Base-by-base conservation (phyloP, 2,329 filamentous ascomycete genomes). In the Aspergillus clavatus region DNA sequence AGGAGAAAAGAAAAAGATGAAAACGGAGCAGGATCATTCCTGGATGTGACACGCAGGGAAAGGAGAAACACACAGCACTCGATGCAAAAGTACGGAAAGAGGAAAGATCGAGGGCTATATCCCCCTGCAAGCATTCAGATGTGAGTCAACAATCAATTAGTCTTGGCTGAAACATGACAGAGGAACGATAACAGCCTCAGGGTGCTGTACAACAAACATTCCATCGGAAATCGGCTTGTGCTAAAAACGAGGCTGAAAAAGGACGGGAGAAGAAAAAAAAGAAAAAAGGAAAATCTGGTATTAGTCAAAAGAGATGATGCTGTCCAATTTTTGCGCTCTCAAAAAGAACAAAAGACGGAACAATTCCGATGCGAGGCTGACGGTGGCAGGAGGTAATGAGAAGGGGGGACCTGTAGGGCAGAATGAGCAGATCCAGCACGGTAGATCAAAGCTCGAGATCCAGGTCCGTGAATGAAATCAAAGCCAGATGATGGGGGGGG, bases 271-370 rank as follows among this genome's bases (percentile, higher is more conserved):
- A 33, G 46, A 7, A 31, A 12, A 40, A 51, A 19, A 36, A 41
- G 42, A 45, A 26, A 46, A 23, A 31, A 45, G 41, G 16, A 47
- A 19, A 21, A 50, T 52, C 51, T 54, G 45, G 56, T 55, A 58
- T 57, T 53, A 55, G 53, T 52, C 52, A 56, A 50, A 40, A n/a
- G 47, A 61, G 55, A 54, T 60, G 57, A 54, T 59, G 52, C 57
- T 59, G 52, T 46, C 54, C 50, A 50, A 40, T 47, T 49, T 54
- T 45, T 51, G 52, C 51, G 53, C 55, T 57, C 50, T 47, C 47
- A 53, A 52, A 51, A 48, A 59, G 58, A 58, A 57, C 52, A 44
- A 55, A 51, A 52, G 48, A 56, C 48, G 50, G 50, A 51, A 55
- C 57, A 55, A 55, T 48, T 60, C 50, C 52, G 47, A 63, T 59